Conservation (phyloP, 2,329 filamentous ascomycete genomes). For the Colletotrichum echinochloae region DNA sequence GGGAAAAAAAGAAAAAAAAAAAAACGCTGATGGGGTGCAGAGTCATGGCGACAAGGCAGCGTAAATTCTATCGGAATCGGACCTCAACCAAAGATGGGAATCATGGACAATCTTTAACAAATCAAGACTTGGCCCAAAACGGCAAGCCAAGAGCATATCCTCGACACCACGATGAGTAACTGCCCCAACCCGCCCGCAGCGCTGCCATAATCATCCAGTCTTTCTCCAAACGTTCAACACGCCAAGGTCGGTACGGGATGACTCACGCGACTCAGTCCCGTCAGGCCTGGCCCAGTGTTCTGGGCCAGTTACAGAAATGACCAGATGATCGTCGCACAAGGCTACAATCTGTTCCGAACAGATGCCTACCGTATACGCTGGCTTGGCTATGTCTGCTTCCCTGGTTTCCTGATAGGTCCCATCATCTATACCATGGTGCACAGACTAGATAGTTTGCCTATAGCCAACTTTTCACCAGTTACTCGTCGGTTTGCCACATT, state of each 20-base stretch:
- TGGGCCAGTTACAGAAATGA: background rate
- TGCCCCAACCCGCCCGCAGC: background rate
- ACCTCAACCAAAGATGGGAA: background rate
- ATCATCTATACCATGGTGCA: background rate
- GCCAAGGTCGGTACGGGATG: background rate
- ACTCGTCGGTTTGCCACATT: background rate
- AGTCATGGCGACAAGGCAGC: rapidly evolving
- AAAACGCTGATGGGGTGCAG: background rate
- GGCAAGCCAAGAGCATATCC: background rate
- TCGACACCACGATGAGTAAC: background rate
- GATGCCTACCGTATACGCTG: background rate
- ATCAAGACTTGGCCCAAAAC: background rate
- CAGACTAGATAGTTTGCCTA: background rate
- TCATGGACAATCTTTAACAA: background rate
- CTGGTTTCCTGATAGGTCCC: background rate
- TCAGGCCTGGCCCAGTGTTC: background rate
- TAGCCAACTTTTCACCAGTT: background rate
- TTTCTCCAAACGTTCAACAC: background rate
- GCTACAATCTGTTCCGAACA: background rate
- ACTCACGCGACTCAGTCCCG: background rate
- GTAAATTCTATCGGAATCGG: background rate
- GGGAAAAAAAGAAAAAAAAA: too few relatives aligned
- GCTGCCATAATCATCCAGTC: background rate
- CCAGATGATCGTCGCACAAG: background rate
- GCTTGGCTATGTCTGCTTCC: background rate